Percentiles rank a stretch among this genome's conserved stretches.
phyloP scores from a whole-genome alignment of 345 rosid genomes.

The Barbarea vulgaris region DNA sequence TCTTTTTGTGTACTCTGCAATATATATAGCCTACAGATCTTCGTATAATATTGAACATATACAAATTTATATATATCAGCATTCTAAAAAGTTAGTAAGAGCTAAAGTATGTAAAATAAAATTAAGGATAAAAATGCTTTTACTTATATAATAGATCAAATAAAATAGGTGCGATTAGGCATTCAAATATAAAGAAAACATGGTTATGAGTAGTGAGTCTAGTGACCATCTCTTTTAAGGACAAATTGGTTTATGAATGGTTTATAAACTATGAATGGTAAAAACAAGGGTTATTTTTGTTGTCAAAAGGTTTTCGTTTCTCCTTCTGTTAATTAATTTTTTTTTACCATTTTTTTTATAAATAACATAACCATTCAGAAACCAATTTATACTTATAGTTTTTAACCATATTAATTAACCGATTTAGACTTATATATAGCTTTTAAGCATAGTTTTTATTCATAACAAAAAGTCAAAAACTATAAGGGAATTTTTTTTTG shows the following conservation, averaged over 20 bases:
- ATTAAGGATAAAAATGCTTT: neutral
- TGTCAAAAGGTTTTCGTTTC: neutral
- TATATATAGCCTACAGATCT: neutral
- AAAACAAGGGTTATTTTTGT: neutral
- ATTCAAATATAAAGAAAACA: neutral
- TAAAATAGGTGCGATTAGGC: neutral
- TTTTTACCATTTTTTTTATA: too few relatives aligned
- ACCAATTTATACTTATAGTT: neutral
- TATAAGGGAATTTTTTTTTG: neutral
- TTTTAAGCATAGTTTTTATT: too few relatives aligned
- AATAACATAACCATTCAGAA: neutral
- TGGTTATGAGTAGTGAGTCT: too few relatives aligned
- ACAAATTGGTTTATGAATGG: neutral
- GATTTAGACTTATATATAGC: neutral
- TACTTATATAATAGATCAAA: neutral
- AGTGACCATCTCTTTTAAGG: too few relatives aligned
- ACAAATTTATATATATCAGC: neutral
- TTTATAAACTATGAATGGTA: neutral
- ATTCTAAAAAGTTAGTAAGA: too few relatives aligned
- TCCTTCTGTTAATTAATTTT: neutral
- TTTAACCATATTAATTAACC: neutral
- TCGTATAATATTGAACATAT: neutral
- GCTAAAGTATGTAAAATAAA: neutral
- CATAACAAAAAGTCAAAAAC: neutral
- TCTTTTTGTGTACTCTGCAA: too few relatives aligned